phyloP scores from a whole-genome alignment of 2,329 filamentous ascomycete species.

The Colletotrichum limetticola region DNA sequence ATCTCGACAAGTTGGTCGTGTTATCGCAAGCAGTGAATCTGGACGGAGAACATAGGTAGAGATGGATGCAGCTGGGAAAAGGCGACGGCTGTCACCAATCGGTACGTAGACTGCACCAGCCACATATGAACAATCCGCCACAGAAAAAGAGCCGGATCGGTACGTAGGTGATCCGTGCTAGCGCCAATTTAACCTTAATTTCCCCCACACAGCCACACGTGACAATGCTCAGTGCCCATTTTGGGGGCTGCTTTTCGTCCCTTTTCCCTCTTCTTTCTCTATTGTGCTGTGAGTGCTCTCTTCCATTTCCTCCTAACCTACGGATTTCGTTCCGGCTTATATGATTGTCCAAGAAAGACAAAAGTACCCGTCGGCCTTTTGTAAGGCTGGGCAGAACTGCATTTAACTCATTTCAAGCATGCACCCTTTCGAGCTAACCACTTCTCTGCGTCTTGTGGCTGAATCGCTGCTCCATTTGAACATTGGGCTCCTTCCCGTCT shows the following conservation, averaged over 20 bases:
- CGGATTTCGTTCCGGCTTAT: no score
- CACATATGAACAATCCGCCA: no score
- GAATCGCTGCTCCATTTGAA: background rate
- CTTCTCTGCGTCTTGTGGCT: background rate
- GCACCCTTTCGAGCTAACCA: background rate
- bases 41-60: background rate
- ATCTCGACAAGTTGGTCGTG: background rate
- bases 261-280: background rate
- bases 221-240: background rate
- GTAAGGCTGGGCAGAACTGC: constrained; percentile 12
- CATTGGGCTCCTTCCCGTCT: background rate
- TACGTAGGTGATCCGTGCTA: background rate
- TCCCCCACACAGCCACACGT: constrained; percentile 4
- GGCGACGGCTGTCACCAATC: no score
- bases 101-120: no score
- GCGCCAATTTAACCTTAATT: constrained; percentile 31
- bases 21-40: background rate
- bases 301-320: background rate
- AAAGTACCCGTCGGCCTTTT: constrained; percentile 11
- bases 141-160: no score
- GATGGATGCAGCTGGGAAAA: background rate
- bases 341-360: background rate
- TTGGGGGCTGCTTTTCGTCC: background rate
- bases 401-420: background rate
- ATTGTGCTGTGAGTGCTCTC: no score